Evolutionary conservation across 495 filamentous ascomycete genomes (phyloP).

Genomic region (Halenospora varia): DNA sequence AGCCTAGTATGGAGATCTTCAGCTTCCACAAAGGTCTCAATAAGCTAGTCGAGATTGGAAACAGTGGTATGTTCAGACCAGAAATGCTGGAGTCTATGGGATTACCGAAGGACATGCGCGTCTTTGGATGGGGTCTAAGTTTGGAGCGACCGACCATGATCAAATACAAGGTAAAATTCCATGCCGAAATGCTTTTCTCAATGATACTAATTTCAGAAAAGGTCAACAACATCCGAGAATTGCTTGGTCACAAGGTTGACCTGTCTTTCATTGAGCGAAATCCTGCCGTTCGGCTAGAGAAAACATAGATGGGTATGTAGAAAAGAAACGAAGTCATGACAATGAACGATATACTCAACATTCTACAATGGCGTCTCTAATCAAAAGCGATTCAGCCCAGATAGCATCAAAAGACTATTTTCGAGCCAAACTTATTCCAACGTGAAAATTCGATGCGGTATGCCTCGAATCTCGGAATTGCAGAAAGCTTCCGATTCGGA

Average conservation of each 20-base stretch:
- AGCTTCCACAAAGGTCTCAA: conserved; percentile 83
- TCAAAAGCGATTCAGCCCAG: too few species aligned
- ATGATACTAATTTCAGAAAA: conserved; percentile 3
- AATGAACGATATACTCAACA: too few species aligned
- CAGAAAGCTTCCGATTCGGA: too few species aligned
- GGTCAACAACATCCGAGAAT: conserved; percentile 69
- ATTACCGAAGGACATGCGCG: conserved; percentile 77
- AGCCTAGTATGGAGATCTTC: conserved; percentile 96
- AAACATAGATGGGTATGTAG: conserved; percentile 26
- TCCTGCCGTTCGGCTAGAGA: conserved; percentile 78
- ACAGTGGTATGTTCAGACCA: conserved; percentile 96
- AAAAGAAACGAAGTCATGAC: conserved; percentile 5
- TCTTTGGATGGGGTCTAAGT: conserved; percentile 89
- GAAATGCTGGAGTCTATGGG: conserved; percentile 88
- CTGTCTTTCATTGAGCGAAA: conserved; percentile 77
- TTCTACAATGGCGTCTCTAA: too few species aligned
- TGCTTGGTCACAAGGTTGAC: conserved; percentile 82
- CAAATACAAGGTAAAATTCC: conserved; percentile 67
- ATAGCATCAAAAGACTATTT: too few species aligned
- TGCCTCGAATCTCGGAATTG: too few species aligned
- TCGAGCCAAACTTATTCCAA: too few species aligned
- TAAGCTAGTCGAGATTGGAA: conserved; percentile 96
- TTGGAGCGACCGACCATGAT: conserved; percentile 98
- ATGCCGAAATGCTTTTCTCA: not conserved
- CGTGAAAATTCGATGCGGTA: too few species aligned